Evolutionary conservation across 164 flowering plant species (phyloP).

Genomic region (Chloranthus sessilifolius): DNA sequence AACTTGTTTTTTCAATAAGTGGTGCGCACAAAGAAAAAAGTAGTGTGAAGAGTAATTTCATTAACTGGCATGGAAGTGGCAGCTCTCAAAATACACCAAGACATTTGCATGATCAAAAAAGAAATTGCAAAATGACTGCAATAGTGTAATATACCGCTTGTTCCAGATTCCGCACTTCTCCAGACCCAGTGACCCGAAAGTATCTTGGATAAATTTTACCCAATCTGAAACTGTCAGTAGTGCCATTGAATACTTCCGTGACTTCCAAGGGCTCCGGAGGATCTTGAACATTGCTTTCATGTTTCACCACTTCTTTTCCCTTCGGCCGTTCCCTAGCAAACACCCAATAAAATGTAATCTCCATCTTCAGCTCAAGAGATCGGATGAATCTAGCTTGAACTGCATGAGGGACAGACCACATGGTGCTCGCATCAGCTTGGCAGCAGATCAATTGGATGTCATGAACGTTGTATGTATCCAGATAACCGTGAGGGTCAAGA

Average conservation of each 20-base stretch:
- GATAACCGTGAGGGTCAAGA: constrained; percentile 56
- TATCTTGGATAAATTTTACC: constrained; percentile 59
- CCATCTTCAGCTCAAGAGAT: constrained; percentile 54
- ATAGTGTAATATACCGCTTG: constrained; percentile 40
- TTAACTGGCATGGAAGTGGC: too few relatives aligned
- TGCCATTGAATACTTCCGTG: constrained; percentile 69
- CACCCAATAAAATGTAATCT: constrained; percentile 64
- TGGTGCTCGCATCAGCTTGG: constrained; percentile 79
- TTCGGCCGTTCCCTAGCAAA: constrained; percentile 85
- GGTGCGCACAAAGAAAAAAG: too few relatives aligned
- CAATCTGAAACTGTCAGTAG: constrained; percentile 56
- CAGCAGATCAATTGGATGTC: constrained; percentile 96
- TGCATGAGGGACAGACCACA: constrained; percentile 77
- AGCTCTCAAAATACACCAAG: too few relatives aligned
- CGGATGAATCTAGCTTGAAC: constrained; percentile 62
- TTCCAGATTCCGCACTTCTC: constrained; percentile 79
- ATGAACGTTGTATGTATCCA: constrained; percentile 51
- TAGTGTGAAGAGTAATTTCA: too few relatives aligned
- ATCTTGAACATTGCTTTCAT: constrained; percentile 40
- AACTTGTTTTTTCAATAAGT: too few relatives aligned
- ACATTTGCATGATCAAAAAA: too few relatives aligned
- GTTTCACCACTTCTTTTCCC: constrained; percentile 88
- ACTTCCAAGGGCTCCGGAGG: constrained; percentile 62
- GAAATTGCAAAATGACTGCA: too few relatives aligned
- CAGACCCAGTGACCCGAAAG: constrained; percentile 93